Percentiles rank a stretch among this genome's conserved stretches.
Evolutionary conservation across 352 stramenopile species (phyloP).

Genomic region (Peronospora farinosa): DNA sequence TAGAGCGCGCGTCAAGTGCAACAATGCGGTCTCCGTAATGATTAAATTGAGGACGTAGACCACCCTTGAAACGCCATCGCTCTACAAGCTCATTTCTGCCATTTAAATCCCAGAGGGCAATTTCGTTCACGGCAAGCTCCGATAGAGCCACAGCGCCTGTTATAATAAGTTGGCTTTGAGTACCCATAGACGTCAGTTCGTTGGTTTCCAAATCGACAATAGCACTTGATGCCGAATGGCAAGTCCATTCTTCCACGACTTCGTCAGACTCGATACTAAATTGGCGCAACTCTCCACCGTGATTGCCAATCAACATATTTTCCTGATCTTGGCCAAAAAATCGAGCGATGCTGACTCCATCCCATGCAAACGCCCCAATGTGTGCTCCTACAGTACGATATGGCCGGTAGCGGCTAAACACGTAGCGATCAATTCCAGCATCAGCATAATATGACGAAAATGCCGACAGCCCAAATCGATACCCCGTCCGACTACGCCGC

Average conservation of each 20-base stretch:
- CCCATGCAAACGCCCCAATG: constrained; percentile 43
- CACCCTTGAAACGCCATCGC: constrained; percentile 61
- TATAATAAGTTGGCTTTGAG: constrained; percentile 47
- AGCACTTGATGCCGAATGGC: constrained; percentile 59
- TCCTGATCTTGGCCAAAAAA: constrained; percentile 61
- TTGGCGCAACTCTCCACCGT: constrained; percentile 56
- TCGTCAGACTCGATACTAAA: constrained; percentile 59
- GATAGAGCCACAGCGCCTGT: constrained; percentile 48
- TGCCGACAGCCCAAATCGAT: constrained; percentile 34
- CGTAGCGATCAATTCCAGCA: constrained; percentile 66
- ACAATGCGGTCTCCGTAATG: constrained; percentile 73
- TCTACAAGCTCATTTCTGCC: constrained; percentile 42
- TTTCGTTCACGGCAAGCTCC: constrained; percentile 44
- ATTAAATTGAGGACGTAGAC: constrained; percentile 62
- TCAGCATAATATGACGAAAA: constrained; percentile 55
- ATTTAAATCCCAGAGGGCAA: constrained; percentile 72
- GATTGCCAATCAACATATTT: constrained; percentile 67
- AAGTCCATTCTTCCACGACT: constrained; percentile 70
- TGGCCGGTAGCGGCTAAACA: constrained; percentile 71
- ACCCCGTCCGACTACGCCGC: constrained; percentile 43
- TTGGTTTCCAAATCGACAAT: constrained; percentile 72
- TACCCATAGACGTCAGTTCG: constrained; percentile 44
- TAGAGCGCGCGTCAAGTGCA: constrained; percentile 45
- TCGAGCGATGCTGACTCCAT: constrained; percentile 48
- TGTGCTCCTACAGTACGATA: constrained; percentile 57